Percentiles rank a stretch among this genome's conserved stretches.
phyloP scores from a whole-genome alignment of 345 rosid genomes.

The Turnera subulata region DNA sequence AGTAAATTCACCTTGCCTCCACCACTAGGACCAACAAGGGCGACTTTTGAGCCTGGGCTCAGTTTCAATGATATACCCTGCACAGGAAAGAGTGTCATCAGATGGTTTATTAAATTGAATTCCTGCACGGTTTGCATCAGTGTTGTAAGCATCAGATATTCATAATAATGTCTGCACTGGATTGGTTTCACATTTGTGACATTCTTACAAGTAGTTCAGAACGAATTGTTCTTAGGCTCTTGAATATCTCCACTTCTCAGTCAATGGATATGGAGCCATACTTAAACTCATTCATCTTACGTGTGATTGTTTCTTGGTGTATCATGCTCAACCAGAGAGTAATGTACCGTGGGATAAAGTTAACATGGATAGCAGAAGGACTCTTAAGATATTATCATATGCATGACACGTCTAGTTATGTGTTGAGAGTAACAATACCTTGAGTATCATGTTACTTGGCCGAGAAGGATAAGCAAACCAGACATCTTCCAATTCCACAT shows the following conservation, averaged over 20 bases:
- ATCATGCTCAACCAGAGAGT: no score
- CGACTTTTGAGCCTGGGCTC: conserved; percentile 80
- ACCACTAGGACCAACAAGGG: conserved; percentile 97
- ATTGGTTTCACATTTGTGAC: not conserved
- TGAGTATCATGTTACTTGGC: conserved; percentile 81
- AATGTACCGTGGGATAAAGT: no score
- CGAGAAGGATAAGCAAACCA: conserved; percentile 99
- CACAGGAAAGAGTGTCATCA: conserved; percentile 15
- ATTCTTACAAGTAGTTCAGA: no score
- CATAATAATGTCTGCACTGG: no score
- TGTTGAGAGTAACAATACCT: conserved; percentile 41
- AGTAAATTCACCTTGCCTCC: conserved; percentile 75
- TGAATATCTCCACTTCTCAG: no score
- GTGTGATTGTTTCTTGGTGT: no score
- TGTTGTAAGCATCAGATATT: no score
- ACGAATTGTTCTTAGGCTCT: no score
- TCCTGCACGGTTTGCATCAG: no score
- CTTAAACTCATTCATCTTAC: not conserved
- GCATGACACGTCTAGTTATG: not conserved
- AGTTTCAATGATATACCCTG: conserved; percentile 89
- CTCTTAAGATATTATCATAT: no score
- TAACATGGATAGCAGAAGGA: no score
- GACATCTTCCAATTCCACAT: conserved; percentile 76
- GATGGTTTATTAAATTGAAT: no score
- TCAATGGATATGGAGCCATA: not conserved